Conservation (phyloP, 2,329 filamentous ascomycete genomes). For the Penicillium sp. region DNA sequence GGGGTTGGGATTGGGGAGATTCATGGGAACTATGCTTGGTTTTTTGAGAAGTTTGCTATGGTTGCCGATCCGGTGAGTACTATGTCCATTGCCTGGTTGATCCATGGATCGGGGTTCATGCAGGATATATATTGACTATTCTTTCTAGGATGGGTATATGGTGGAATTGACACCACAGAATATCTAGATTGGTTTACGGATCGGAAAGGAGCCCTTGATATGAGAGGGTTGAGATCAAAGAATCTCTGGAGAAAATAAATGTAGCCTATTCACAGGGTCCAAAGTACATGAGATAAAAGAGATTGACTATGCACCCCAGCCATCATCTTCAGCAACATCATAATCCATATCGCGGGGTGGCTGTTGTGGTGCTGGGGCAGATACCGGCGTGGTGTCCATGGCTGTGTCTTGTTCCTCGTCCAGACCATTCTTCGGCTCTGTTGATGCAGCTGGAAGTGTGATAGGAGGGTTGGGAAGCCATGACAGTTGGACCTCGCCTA, state of each 20-base stretch:
- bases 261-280: conserved; percentile 2
- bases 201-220: too few species aligned
- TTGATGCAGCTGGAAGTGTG: conserved; percentile 11
- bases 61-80: conserved; percentile 41
- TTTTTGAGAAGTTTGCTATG: conserved; percentile 40
- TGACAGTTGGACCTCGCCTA: conserved; percentile 56
- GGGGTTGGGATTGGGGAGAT: conserved; percentile 35
- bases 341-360: conserved; percentile 47
- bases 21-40: conserved; percentile 34
- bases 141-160: conserved; percentile 35
- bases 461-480: conserved; percentile 52
- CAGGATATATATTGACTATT: not conserved
- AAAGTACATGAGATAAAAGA: conserved; percentile 6
- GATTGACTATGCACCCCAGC: conserved; percentile 35
- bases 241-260: not conserved
- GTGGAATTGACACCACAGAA: conserved; percentile 36
- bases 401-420: conserved; percentile 32
- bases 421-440: conserved; percentile 25
- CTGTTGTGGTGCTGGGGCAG: conserved; percentile 17
- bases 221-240: not conserved
- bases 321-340: conserved; percentile 53
- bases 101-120: not conserved
- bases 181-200: conserved; percentile 6
- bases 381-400: conserved; percentile 30
- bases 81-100: too few species aligned